Base-by-base conservation (phyloP, 768 basidiomycete genomes). In the Amanita exitialis region DNA sequence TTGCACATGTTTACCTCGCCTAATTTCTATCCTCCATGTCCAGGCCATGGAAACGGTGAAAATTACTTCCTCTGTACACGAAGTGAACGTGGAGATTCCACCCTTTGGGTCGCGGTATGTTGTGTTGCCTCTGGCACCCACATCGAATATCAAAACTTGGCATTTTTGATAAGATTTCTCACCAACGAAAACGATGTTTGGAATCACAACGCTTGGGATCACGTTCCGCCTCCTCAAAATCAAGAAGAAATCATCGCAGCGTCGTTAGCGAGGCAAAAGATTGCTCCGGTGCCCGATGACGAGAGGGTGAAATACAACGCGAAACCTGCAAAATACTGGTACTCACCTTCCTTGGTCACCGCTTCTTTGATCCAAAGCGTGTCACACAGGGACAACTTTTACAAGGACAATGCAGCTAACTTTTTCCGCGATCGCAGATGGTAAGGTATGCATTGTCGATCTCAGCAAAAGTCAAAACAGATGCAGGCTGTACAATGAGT, bases 341-440 rank as follows among this genome's bases (percentile, higher is more conserved):
- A 55, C 47, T 20, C 20, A 27, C n/a, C 44, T 41, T 25, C 18
- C 27, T 3, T 15, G 13, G 10, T 30, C 25, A 27, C 32, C 16
- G 28, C 23, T 15, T 1, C 23, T 30, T 20, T 23, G 35, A 10
- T 28, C 6, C 21, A 12, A 23, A 32, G 38, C 60, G 57, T n/a
- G 54, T 61, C 16, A 65, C 32, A 13, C 59, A 96, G 94, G 94
- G 89, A 98, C 62, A 82, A 82, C 50, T 97, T 98, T 60, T 98
- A 99, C 73, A 84, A 86, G 59, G 75, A 74, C 48, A 93, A 95
- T 55, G 73, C 79, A 18, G 77, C 69, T 61, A 93, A 94, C 57
- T 98, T 99, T 68, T 99, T 98, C 72, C 84, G 89, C 36, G 83
- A 98, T 66, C 75, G 96, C 52, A 89, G 91, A 71, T 99, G 96